Conservation (phyloP, 345 rosid genomes). For the Conringia planisiliqua region DNA sequence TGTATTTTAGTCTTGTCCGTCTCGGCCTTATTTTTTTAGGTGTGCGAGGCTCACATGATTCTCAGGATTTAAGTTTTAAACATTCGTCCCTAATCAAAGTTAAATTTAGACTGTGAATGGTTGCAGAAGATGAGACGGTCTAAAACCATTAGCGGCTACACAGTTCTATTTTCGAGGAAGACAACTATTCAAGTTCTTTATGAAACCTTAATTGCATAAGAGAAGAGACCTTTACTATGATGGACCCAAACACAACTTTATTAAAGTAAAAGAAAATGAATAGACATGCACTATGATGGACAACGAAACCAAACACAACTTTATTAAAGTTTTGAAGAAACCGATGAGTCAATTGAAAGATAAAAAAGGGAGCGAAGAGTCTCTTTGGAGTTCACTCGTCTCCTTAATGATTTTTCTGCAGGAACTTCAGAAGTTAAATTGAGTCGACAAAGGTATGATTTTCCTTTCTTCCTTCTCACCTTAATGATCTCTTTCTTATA, state of each 20-base stretch:
- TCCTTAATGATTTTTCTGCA: background rate
- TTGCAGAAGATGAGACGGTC: background rate
- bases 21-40: background rate
- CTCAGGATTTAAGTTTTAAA: background rate
- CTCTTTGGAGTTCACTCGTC: background rate
- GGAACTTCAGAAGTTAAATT: background rate
- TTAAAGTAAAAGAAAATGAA: too few species aligned
- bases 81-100: background rate
- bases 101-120: background rate
- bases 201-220: too few species aligned
- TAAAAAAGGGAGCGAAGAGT: conserved; percentile 4
- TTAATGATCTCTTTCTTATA: background rate
- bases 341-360: conserved; percentile 4
- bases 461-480: background rate
- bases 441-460: background rate
- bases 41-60: background rate
- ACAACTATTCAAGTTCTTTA: background rate
- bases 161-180: background rate
- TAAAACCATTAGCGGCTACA: background rate
- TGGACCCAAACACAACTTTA: too few species aligned
- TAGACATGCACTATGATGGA: background rate
- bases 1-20: background rate
- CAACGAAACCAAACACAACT: background rate
- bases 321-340: background rate
- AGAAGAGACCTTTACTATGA: too few species aligned